Base-by-base conservation (phyloP, 176 grass and related monocot species). In the Puya raimondii region DNA sequence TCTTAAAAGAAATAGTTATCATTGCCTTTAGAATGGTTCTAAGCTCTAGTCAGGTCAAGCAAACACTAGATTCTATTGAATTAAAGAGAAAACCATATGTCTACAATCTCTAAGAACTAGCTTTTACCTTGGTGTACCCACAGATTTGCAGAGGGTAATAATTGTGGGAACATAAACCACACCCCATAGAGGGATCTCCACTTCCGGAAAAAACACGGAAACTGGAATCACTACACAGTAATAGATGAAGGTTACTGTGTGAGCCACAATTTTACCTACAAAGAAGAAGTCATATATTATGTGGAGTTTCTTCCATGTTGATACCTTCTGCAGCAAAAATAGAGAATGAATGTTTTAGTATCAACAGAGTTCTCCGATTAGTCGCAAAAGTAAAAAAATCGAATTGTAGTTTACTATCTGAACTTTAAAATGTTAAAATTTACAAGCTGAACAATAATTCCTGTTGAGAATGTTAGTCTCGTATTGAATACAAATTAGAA, bases 271-370 rank as follows among this genome's bases (percentile, higher is more conserved):
- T 61, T 91, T 92, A 16, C 93, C 86, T 9, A 96, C 70, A 22
- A 96, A 89, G 81, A 96, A 96, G 79, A 96, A 96, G 65, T 91
- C 89, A 3, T 92, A 96, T 81, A 84, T 42, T 9, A 97, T 58
- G 76, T 97, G 81, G 48, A 92, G 50, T 49, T 97, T 97, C 64
- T 50, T 85, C 86, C 79, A 83, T 27, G 83, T 67, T 1, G 89
- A 81, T 20, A 90, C 71, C 87, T 92, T 97, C 93, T 97, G 83
- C 57, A 47, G 23, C 49, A 64, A 3, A 27, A 63, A 77, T 14
- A 72, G 42, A 79, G 6, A 48, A 48, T 67, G 51, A 16, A 22
- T 63, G n/a, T 49, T 23, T 69, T 13, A 85, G 25, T 26, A 26
- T 26, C 25, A 26, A 26, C 25, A 26, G 25, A 26, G 25, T 26